Evolutionary conservation across 2,329 filamentous ascomycete species (phyloP).

Genomic region (Tolypocladium amazonense): DNA sequence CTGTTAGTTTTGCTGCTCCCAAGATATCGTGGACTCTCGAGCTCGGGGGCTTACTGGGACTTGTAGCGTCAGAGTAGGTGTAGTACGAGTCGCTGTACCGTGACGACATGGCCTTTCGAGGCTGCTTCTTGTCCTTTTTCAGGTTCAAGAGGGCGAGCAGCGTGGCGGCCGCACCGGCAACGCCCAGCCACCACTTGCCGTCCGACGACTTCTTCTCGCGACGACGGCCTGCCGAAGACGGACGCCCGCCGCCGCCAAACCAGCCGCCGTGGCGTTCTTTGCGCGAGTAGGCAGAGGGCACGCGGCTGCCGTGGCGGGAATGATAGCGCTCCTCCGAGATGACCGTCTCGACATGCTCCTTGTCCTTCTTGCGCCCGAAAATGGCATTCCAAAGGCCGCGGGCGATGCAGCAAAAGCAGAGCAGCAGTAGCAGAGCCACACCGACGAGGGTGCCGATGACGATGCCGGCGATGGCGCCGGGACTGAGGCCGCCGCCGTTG

Average conservation of each 20-base stretch:
- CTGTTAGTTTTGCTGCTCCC: conserved; percentile 7
- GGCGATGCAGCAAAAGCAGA: conserved; percentile 67
- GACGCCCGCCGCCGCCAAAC: conserved; percentile 37
- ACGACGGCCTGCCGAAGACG: conserved; percentile 26
- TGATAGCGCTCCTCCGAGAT: conserved; percentile 50
- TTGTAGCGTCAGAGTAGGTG: conserved; percentile 37
- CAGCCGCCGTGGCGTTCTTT: conserved; percentile 47
- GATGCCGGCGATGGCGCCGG: conserved; percentile 70
- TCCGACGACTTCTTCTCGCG: conserved; percentile 36
- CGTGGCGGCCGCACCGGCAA: conserved; percentile 40
- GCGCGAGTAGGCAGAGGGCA: conserved; percentile 28
- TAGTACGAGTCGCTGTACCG: conserved; percentile 44
- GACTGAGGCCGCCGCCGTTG: conserved; percentile 42
- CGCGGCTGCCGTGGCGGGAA: conserved; percentile 33
- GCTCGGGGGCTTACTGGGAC: conserved; percentile 35
- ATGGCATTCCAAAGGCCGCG: conserved; percentile 52
- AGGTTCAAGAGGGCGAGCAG: conserved; percentile 44
- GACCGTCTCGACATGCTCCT: conserved; percentile 39
- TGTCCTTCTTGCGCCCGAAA: conserved; percentile 47
- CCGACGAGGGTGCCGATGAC: conserved; percentile 64
- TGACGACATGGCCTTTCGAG: conserved; percentile 25
- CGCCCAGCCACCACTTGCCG: conserved; percentile 41
- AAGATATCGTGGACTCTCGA: not conserved
- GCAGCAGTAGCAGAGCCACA: conserved; percentile 52
- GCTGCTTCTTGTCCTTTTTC: conserved; percentile 37